Conservation (phyloP, 2,329 filamentous ascomycete species). For the Pestalotiopsis sp. region DNA sequence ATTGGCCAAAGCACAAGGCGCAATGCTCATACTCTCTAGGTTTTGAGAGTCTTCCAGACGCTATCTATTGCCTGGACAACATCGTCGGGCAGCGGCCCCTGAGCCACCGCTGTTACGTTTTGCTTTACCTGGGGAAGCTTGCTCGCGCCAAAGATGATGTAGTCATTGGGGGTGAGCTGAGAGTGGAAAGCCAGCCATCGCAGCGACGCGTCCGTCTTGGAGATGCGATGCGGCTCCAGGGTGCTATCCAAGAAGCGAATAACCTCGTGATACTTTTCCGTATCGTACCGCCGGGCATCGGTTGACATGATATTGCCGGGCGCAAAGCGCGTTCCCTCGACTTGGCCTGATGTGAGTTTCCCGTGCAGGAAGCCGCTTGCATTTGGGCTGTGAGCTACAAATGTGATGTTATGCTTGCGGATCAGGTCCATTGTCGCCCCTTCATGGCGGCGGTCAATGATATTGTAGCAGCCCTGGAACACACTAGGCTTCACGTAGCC, state of each 20-base stretch:
- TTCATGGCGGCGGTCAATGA: conserved; percentile 15
- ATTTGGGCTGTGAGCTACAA: conserved; percentile 17
- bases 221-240: conserved; percentile 14
- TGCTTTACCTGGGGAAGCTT: conserved; percentile 15
- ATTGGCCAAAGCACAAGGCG: not conserved
- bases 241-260: conserved; percentile 11
- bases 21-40: not conserved
- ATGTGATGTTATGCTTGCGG: conserved; percentile 13
- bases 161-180: conserved; percentile 14
- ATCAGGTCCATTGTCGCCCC: conserved; percentile 9
- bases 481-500: conserved; percentile 17
- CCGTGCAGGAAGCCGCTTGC: conserved; percentile 21
- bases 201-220: conserved; percentile 17
- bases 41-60: not conserved
- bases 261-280: conserved; percentile 15
- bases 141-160: conserved; percentile 21
- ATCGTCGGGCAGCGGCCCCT: not conserved
- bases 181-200: conserved; percentile 20
- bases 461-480: conserved; percentile 18
- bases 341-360: conserved; percentile 16
- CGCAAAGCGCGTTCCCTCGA: conserved; percentile 19
- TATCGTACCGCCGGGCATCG: conserved; percentile 18
- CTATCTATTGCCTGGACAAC: not conserved
- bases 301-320: conserved; percentile 16
- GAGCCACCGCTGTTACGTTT: not conserved